These are phyloP conservation scores for Cardamine chenopodiifolia DNA, from an alignment of 345 rosid species.

Conservation along the genomic window DNA sequence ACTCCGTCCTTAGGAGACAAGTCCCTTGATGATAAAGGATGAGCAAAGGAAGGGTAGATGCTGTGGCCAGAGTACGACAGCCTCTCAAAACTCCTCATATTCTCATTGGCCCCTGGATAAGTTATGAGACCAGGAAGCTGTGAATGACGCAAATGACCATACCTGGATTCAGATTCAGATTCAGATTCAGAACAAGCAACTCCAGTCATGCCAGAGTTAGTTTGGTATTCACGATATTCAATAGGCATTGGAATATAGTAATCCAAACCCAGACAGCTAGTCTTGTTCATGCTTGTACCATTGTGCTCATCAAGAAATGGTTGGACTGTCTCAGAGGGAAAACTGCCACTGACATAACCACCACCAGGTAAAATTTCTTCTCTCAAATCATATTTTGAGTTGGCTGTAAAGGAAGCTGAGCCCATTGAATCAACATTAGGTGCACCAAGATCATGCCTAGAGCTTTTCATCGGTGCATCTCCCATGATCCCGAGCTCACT, in stretches of 20 bases:
- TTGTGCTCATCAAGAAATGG: conserved; percentile 29
- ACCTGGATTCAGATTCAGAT: conserved; percentile 30
- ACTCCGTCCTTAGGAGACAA: conserved; percentile 14
- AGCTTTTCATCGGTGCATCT: conserved; percentile 31
- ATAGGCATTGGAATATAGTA: conserved; percentile 31
- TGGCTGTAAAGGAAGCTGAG: conserved; percentile 24
- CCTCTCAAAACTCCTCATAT: conserved; percentile 28
- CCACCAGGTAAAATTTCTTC: conserved; percentile 30
- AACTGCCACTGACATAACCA: conserved; percentile 31
- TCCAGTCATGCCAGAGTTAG: conserved; percentile 15
- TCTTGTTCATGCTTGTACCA: conserved; percentile 20
- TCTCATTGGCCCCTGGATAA: conserved; percentile 25
- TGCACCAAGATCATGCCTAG: conserved; percentile 39
- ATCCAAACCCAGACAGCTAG: conserved; percentile 26
- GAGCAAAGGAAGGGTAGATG: conserved; percentile 41
- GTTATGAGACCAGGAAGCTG: conserved; percentile 32
- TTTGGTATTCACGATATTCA: conserved; percentile 31
- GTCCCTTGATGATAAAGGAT: conserved; percentile 20
- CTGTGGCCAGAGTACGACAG: conserved; percentile 29
- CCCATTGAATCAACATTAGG: conserved; percentile 17
- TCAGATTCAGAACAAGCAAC: conserved; percentile 37
- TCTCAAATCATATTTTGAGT: conserved; percentile 17
- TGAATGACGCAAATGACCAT: conserved; percentile 24
- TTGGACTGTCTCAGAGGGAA: conserved; percentile 34
- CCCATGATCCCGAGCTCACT: conserved; percentile 27